Evolutionary conservation across 2,329 filamentous ascomycete species (phyloP), one percentile per base, ranked within the genome.

Genomic region (Ophiostoma quercus): DNA sequence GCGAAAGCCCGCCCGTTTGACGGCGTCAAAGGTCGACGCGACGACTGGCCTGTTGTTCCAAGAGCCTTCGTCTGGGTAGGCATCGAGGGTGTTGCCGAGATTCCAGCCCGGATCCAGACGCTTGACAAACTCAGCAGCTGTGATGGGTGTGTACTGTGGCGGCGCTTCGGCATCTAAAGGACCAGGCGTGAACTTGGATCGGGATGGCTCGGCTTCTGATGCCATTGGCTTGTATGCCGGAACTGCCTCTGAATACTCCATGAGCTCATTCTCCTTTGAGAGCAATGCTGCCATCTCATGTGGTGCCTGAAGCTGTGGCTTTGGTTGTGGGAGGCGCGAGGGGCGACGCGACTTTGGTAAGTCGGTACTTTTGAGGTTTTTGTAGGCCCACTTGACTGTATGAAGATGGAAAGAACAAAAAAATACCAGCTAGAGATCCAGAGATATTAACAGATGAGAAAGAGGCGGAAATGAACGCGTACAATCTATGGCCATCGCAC

Each of bases 31-130:
- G 0, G 84, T 86, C 1, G 76, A 75, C 2, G 77, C 78, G 6
- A 81, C 78, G 0, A 87, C 84, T 0, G 83, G 80, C 0, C 82
- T 79, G 70, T 88, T 88, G 73, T 85, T 85, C 86, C 85, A 88
- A 2, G 82, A 84, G 5, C 84, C 85, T 75, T 88, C 86, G 67
- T 82, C 78, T 5, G 85, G 82, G 8, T 82, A 77, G 1, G 85
- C 84, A 74, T 88, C 87, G 39, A 88, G 80, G 0, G 85, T 87
- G 70, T 88, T 88, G 11, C 86, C 86, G 9, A 87, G 73, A 72
- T 88, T 88, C 86, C 86, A 88, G 8, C 86, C 85, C 0, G 85
- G 83, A 67, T 84, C 84, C 57, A 87, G 78, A 9, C 78, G 80
- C 5, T 79, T 78, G 66, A 87, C 73, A 63, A 75, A 86, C 2